Conservation (phyloP, 1,284 basidiomycete genomes). For the Cystobasidium sp. region DNA sequence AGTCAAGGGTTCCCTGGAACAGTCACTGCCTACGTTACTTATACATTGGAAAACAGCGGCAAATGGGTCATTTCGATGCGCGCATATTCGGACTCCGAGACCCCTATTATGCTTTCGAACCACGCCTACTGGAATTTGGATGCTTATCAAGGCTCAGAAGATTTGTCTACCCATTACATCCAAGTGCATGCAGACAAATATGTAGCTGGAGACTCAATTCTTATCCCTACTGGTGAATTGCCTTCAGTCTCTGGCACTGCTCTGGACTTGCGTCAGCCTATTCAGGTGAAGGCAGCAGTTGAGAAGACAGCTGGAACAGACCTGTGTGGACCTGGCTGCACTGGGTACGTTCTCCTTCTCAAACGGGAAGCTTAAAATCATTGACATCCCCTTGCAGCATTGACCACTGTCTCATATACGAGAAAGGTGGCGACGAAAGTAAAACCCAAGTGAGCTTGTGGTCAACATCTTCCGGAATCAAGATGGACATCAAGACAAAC, state of each 20-base stretch:
- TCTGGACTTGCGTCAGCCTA: slow-evolving; percentile 62
- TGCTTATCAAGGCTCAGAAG: slow-evolving; percentile 62
- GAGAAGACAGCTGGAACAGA: slow-evolving; percentile 57
- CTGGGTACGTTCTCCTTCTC: slow-evolving; percentile 5
- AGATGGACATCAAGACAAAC: slow-evolving; percentile 63
- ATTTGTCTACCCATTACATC: slow-evolving; percentile 60
- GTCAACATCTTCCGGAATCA: slow-evolving; percentile 63
- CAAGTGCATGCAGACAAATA: slow-evolving; percentile 56
- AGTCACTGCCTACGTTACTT: slow-evolving; percentile 64
- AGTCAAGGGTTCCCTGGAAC: slow-evolving; percentile 66
- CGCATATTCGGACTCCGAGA: slow-evolving; percentile 63
- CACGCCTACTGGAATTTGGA: slow-evolving; percentile 61
- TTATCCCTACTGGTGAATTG: slow-evolving; percentile 61
- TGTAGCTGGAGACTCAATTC: slow-evolving; percentile 61
- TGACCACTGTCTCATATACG: slow-evolving; percentile 54
- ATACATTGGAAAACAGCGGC: slow-evolving; percentile 62
- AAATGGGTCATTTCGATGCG: slow-evolving; percentile 61
- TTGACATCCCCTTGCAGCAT: slow-evolving; percentile 48
- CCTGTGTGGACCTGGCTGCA: slow-evolving; percentile 60
- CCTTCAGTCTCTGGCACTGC: slow-evolving; percentile 58
- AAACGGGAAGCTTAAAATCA: neutral
- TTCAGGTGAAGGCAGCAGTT: slow-evolving; percentile 60
- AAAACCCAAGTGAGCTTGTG: slow-evolving; percentile 60
- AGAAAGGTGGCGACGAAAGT: slow-evolving; percentile 39
- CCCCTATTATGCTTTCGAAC: slow-evolving; percentile 65